Evolutionary conservation across 257 asterid genomes (phyloP).

Genomic region (Dorcoceras hygrometricum): DNA sequence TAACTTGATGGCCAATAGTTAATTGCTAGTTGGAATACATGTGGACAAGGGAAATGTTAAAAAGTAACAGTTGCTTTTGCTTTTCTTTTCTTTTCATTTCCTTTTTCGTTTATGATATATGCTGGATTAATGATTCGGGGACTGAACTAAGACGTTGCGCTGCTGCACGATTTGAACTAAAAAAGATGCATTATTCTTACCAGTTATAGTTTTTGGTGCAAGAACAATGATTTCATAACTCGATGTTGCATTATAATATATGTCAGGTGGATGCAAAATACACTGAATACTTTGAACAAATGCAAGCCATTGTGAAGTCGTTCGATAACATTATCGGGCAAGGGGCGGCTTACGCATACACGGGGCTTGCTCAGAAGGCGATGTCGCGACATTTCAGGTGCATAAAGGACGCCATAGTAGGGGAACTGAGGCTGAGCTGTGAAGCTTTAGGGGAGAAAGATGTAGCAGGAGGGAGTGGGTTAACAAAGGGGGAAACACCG

Average conservation of each 20-base stretch:
- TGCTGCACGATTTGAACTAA: not conserved
- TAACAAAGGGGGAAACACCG: conserved; percentile 84
- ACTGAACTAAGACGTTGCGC: not conserved
- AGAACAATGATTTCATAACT: not conserved
- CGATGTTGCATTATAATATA: not conserved
- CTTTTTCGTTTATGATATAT: no score
- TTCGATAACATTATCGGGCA: conserved; percentile 54
- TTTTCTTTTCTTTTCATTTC: no score
- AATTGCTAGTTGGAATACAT: no score
- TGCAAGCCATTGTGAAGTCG: conserved; percentile 62
- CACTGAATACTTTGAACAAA: conserved; percentile 61
- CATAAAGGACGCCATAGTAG: conserved; percentile 60
- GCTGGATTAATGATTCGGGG: no score
- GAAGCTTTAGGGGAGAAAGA: conserved; percentile 70
- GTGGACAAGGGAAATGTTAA: no score
- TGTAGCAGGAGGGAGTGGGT: conserved; percentile 24
- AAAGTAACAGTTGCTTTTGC: not conserved
- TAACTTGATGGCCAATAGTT: not conserved
- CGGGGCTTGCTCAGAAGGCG: conserved; percentile 65
- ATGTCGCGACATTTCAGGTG: conserved; percentile 81
- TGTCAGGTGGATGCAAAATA: conserved; percentile 68
- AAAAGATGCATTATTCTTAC: not conserved
- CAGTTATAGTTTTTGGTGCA: not conserved
- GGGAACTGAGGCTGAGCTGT: conserved; percentile 52
- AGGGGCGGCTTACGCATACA: conserved; percentile 64